Conservation (phyloP, 352 stramenopile species). For the Globisporangium paroecandrum region DNA sequence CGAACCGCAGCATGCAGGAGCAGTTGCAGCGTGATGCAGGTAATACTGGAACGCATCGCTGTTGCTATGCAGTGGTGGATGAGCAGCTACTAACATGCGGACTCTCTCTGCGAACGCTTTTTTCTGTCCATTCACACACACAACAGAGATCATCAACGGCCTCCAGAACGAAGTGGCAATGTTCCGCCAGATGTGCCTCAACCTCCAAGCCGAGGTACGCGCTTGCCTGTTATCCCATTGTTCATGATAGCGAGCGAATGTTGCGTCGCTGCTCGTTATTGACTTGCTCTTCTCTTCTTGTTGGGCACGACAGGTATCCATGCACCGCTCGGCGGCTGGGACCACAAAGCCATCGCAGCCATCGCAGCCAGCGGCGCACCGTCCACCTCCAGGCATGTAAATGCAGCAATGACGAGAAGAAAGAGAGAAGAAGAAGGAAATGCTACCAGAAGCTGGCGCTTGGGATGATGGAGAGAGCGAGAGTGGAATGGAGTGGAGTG, state of each 20-base stretch:
- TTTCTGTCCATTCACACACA: not conserved
- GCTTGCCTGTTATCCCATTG: not conserved
- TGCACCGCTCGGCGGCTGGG: slow-evolving; percentile 8
- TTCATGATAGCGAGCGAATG: not conserved
- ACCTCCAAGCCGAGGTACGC: slow-evolving; percentile 71
- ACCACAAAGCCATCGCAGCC: not conserved
- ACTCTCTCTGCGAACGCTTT: not conserved
- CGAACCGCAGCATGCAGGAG: slow-evolving; percentile 69
- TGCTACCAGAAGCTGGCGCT: not conserved
- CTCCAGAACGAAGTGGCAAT: slow-evolving; percentile 80
- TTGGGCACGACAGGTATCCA: slow-evolving; percentile 10
- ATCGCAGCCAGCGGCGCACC: not conserved
- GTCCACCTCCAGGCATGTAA: slow-evolving; percentile 22
- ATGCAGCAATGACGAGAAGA: not conserved
- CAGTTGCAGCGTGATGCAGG: slow-evolving; percentile 51
- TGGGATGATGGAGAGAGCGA: not conserved
- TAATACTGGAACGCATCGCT: not conserved
- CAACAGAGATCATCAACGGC: slow-evolving; percentile 44
- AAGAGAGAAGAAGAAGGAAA: not conserved
- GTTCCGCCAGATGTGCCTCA: slow-evolving; percentile 82
- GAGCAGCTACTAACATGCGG: not conserved
- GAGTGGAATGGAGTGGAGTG: not conserved
- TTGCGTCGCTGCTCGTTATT: not conserved
- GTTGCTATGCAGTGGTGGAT: not conserved
- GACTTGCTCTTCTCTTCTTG: not conserved